These are phyloP conservation scores for Schizochytrium sp. DNA, from an alignment of 108 stramenopile genomes.

Conservation along the genomic window DNA sequence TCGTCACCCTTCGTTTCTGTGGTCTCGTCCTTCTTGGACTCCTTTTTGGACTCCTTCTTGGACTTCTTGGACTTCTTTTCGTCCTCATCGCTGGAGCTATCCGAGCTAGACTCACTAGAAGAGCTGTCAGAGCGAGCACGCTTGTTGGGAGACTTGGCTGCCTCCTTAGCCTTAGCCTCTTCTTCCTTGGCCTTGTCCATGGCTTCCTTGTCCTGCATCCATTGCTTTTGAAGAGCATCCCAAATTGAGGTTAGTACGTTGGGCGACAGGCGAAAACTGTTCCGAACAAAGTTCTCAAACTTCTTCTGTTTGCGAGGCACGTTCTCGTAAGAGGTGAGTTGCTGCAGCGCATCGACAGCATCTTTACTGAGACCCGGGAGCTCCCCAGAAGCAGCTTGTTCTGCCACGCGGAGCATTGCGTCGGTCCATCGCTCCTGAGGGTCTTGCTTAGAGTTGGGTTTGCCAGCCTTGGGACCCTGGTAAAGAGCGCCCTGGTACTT, in stretches of 20 bases:
- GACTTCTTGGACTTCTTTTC: conserved; percentile 46
- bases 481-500: conserved; percentile 78
- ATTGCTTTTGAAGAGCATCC: conserved; percentile 44
- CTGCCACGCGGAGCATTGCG: conserved; percentile 60
- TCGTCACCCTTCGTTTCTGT: background rate
- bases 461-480: conserved; percentile 70
- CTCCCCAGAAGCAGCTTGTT: conserved; percentile 32
- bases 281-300: conserved; percentile 73
- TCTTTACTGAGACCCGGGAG: conserved; percentile 47
- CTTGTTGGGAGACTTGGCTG: background rate
- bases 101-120: no score
- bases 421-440: conserved; percentile 63
- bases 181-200: conserved; percentile 34
- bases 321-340: conserved; percentile 70
- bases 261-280: conserved; percentile 66
- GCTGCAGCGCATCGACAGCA: conserved; percentile 47
- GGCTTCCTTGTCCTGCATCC: conserved; percentile 56
- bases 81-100: conserved; percentile 8
- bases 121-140: background rate
- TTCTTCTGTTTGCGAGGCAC: conserved; percentile 79
- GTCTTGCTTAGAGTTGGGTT: conserved; percentile 22
- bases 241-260: conserved; percentile 13
- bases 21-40: conserved; percentile 49
- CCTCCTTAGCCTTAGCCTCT: background rate
- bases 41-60: conserved; percentile 60